phyloP scores from a whole-genome alignment of 2,329 filamentous ascomycete species.

The Ophiostoma novo-ulmi region DNA sequence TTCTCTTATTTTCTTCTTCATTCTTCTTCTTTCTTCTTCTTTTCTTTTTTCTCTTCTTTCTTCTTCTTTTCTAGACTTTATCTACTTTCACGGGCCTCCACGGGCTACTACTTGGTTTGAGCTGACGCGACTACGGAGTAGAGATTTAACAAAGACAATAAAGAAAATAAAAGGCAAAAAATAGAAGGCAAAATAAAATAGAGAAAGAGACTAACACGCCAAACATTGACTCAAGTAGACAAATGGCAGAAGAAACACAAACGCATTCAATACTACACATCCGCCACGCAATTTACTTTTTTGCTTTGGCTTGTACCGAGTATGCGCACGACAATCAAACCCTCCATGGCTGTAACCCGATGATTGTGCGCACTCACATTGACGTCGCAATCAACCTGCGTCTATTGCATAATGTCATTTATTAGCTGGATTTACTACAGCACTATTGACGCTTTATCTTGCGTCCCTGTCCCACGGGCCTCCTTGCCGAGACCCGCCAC shows the following conservation, averaged over 20 bases:
- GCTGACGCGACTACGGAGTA: neutral
- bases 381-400: neutral
- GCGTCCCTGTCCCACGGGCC: neutral
- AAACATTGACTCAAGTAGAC: neutral
- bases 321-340: neutral
- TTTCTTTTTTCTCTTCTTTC: too few species aligned
- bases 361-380: neutral
- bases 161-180: too few species aligned
- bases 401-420: neutral
- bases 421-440: neutral
- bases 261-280: neutral
- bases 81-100: neutral
- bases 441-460: neutral
- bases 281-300: neutral
- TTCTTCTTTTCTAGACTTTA: neutral
- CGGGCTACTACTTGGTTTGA: neutral
- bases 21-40: too few species aligned
- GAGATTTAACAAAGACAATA: neutral
- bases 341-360: too few species aligned
- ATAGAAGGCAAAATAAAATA: too few species aligned
- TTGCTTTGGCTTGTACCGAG: neutral
- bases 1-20: too few species aligned
- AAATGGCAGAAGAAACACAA: neutral
- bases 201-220: neutral
- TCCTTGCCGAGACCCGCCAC: slow-evolving; percentile 6